Evolutionary conservation across 352 stramenopile genomes (phyloP).

Genomic region (Thalassiosira mediterranea): DNA sequence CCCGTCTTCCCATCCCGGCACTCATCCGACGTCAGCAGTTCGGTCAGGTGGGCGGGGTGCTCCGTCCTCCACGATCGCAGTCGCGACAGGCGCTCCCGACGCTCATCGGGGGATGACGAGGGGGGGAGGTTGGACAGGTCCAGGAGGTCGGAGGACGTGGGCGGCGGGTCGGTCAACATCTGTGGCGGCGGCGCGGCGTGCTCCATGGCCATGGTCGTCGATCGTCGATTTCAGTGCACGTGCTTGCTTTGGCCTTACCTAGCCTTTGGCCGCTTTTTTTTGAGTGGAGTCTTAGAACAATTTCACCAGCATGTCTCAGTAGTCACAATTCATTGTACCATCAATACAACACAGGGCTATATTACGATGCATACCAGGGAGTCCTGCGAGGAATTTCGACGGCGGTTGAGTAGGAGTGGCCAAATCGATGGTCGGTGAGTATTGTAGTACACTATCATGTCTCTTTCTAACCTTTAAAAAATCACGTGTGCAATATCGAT

Average conservation of each 20-base stretch:
- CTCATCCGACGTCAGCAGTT: constrained; percentile 13
- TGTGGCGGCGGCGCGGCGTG: too few relatives aligned
- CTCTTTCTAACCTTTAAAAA: too few relatives aligned
- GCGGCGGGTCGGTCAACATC: constrained; percentile 3
- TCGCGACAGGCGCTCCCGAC: constrained; percentile 16
- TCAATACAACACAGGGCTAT: background rate
- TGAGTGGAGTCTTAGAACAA: background rate
- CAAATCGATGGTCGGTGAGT: too few relatives aligned
- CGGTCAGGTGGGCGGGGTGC: background rate
- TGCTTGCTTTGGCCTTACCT: background rate
- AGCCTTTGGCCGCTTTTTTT: background rate
- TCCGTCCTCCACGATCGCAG: constrained; percentile 24
- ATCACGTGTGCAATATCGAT: too few relatives aligned
- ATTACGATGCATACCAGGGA: too few relatives aligned
- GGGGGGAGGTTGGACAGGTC: constrained; percentile 32
- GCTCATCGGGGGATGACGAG: constrained; percentile 10
- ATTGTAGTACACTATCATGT: too few relatives aligned
- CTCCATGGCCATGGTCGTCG: too few relatives aligned
- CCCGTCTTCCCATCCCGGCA: constrained; percentile 42
- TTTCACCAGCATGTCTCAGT: background rate
- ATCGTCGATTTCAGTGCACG: background rate
- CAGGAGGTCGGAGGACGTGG: constrained; percentile 16
- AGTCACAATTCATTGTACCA: background rate
- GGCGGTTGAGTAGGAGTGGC: too few relatives aligned
- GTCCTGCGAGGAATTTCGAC: too few relatives aligned